Base-by-base conservation (phyloP, 2,329 filamentous ascomycete genomes). In the Verticillium longisporum region DNA sequence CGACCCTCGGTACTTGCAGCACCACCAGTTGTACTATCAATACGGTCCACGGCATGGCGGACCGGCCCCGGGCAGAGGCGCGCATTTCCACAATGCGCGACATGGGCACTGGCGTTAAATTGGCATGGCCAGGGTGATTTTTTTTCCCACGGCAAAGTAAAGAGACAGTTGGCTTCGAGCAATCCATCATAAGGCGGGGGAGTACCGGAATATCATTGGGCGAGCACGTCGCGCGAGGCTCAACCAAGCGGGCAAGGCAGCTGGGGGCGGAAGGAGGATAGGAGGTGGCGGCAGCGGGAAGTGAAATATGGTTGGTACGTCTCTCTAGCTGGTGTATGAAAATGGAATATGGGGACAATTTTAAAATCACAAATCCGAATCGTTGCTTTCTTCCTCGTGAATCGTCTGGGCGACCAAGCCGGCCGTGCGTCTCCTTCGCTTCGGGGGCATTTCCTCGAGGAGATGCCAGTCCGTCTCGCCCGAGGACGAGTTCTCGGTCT, bases 341-440 rank as follows among this genome's bases (percentile, higher is more conserved):
- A 11, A 18, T 50, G 18, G 41, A 50, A 36, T 4, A 36, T 36
- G 11, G 11, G 34, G 26, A 26, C 26, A 26, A 26, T 3, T 2
- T 21, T 11, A 21, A 21, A n/a, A 26, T 67, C 58, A 71, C 55
- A 67, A 59, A 54, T 80, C 81, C 26, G 80, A 85, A 66, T 80
- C 80, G 70, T 89, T 88, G 58, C 88, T 87, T 70, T 91, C 89
- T 70, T 89, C 86, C 72, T 90, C 89, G 61, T 88, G 80, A 64
- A 92, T 91, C 0, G 86, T 89, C 69, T 89, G 85, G 33, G 82
- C 80, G 54, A 89, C 73, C 18, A 91, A 70, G 1, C 82, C 82
- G 57, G 77, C 74, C 4, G 75, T 74, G 56, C 77, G 73, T 58
- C 76, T 74, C 60, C 78, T 73, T 10, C 76, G 71, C 32, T 71